Conservation (phyloP, 495 filamentous ascomycete species). For the Hypoxylon lienhwacheense region DNA sequence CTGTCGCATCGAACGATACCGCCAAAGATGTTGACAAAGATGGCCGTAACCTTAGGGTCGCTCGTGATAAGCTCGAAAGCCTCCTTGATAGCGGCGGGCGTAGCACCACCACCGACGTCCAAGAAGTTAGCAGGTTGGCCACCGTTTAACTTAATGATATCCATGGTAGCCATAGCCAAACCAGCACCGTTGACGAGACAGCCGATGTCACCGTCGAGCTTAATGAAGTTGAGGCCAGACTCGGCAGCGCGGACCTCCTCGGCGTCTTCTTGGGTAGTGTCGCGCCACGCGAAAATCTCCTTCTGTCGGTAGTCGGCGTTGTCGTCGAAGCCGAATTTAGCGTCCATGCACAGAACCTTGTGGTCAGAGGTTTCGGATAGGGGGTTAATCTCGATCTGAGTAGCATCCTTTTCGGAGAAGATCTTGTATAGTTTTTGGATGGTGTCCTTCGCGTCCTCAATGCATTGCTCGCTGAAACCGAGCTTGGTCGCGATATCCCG, state of each 20-base stretch:
- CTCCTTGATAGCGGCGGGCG: slow-evolving; percentile 92
- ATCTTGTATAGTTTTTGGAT: slow-evolving; percentile 99
- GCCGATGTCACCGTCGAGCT: slow-evolving; percentile 98
- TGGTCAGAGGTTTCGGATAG: slow-evolving; percentile 96
- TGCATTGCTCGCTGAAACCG: slow-evolving; percentile 95
- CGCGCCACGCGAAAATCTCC: slow-evolving; percentile 91
- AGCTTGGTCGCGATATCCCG: slow-evolving; percentile 86
- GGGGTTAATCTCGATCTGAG: slow-evolving; percentile 99
- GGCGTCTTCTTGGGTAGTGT: slow-evolving; percentile 91
- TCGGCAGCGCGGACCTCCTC: slow-evolving; percentile 97
- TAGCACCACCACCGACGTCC: slow-evolving; percentile 96
- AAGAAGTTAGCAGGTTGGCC: slow-evolving; percentile 97
- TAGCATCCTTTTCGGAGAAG: slow-evolving; percentile 97
- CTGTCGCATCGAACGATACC: slow-evolving; percentile 98
- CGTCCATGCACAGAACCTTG: slow-evolving; percentile 97
- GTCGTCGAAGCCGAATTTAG: slow-evolving; percentile 97
- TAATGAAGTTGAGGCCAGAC: slow-evolving; percentile 98
- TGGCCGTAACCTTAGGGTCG: slow-evolving; percentile 96
- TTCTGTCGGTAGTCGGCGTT: slow-evolving; percentile 98
- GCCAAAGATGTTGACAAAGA: slow-evolving; percentile 99
- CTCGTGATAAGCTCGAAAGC: slow-evolving; percentile 98
- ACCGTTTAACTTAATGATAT: slow-evolving; percentile 99
- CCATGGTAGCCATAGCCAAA: slow-evolving; percentile 99
- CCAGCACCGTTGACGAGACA: slow-evolving; percentile 99
- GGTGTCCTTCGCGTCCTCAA: slow-evolving; percentile 88